Conservation (phyloP, 78 protist genomes). For the Diacronema lutheri region DNA sequence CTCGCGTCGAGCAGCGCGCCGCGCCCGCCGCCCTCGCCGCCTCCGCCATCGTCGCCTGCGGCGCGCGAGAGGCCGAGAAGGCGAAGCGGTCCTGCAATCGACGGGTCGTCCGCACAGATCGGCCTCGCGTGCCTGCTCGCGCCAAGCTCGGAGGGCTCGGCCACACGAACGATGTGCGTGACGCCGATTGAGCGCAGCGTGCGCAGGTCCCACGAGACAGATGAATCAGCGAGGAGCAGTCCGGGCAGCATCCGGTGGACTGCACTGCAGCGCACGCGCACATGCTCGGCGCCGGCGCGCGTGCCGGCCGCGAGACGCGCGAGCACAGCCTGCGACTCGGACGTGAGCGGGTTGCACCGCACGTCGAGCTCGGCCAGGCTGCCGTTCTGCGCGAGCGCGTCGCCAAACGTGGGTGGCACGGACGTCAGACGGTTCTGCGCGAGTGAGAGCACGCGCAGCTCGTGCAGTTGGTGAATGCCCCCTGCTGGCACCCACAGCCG, state of each 20-base stretch:
- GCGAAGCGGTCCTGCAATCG: no score
- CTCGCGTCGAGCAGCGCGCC: no score
- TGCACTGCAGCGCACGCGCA: background rate
- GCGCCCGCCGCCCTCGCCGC: no score
- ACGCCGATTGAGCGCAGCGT: background rate
- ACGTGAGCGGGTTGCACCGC: background rate
- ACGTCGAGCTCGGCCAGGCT: background rate
- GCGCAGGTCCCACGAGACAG: background rate
- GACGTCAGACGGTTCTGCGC: background rate
- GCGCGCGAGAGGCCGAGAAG: no score
- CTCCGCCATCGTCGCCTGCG: no score
- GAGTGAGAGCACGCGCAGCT: background rate
- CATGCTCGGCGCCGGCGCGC: background rate
- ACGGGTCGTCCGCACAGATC: no score
- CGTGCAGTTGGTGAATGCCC: background rate
- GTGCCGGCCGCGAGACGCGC: background rate
- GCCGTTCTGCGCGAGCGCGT: background rate
- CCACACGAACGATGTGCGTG: background rate
- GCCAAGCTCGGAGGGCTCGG: no score
- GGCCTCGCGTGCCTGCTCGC: no score
- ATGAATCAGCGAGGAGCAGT: background rate
- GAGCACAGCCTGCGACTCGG: background rate
- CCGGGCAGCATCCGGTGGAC: background rate
- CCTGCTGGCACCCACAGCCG: background rate
- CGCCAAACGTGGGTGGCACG: background rate